Conservation (phyloP, 345 rosid species). For the Alliaria petiolata region DNA sequence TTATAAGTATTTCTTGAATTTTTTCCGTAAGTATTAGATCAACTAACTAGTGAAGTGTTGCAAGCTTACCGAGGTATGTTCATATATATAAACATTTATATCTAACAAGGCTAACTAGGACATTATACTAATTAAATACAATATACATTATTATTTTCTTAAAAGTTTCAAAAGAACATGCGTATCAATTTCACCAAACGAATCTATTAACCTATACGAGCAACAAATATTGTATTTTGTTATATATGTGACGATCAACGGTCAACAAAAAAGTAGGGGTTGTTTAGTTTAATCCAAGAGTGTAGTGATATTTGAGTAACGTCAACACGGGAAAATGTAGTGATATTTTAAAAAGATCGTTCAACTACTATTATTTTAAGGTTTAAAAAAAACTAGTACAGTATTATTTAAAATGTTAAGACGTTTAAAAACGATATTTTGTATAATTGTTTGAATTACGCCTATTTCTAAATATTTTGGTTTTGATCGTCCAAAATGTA, state of each 20-base stretch:
- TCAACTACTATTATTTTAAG: no score
- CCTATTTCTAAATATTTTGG: neutral
- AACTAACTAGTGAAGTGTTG: neutral
- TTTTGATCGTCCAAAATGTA: neutral
- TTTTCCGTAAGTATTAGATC: neutral
- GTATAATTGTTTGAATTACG: neutral
- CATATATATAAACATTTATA: neutral
- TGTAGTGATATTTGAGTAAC: constrained; percentile 15
- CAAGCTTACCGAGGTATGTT: neutral
- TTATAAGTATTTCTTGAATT: neutral
- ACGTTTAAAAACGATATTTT: neutral
- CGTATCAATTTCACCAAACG: constrained; percentile 32
- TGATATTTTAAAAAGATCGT: no score
- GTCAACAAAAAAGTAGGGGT: neutral
- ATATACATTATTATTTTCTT: neutral
- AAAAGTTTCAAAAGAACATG: neutral
- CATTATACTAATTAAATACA: neutral
- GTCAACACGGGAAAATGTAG: neutral
- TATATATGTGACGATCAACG: constrained; percentile 14
- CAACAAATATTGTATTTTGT: neutral
- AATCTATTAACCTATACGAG: constrained; percentile 18
- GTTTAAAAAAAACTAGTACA: no score
- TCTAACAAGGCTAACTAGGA: neutral
- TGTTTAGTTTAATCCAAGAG: neutral
- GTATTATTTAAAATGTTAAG: neutral